These are phyloP conservation scores for Sphagnum magellanicum DNA, from an alignment of 228 moss, liverwort and hornwort species.

Conservation along the genomic window DNA sequence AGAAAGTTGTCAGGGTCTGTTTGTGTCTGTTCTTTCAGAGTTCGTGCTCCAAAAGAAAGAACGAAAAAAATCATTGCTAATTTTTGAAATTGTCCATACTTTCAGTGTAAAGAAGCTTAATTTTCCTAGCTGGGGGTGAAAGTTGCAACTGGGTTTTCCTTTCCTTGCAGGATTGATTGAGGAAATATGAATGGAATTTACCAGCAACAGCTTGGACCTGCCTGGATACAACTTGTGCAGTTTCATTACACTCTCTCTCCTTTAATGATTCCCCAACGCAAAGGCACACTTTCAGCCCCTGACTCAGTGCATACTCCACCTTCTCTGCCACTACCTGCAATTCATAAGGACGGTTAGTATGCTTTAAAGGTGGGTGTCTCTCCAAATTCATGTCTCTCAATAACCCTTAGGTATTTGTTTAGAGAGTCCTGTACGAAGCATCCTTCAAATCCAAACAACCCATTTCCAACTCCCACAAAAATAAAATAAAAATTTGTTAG, in stretches of 20 bases:
- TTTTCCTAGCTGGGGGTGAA: too few relatives aligned
- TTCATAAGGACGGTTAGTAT: neutral
- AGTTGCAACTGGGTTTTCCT: too few relatives aligned
- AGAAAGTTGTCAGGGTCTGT: too few relatives aligned
- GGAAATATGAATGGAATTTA: neutral
- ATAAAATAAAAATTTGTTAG: neutral
- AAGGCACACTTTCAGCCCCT: constrained; percentile 49
- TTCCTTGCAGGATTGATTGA: too few relatives aligned
- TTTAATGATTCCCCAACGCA: constrained; percentile 51
- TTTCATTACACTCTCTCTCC: constrained; percentile 41
- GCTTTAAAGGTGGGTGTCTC: neutral
- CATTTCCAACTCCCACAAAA: neutral
- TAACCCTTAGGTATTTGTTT: too few relatives aligned
- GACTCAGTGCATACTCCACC: constrained; percentile 36
- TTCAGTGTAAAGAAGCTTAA: too few relatives aligned
- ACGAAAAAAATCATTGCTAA: too few relatives aligned
- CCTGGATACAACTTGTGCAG: constrained; percentile 28
- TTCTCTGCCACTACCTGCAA: constrained; percentile 50
- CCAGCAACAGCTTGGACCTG: constrained; percentile 49
- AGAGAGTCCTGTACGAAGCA: too few relatives aligned
- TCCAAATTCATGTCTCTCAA: neutral
- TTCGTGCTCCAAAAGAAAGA: too few relatives aligned
- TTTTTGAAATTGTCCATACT: too few relatives aligned
- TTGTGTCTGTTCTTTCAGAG: too few relatives aligned
- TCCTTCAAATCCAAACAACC: too few relatives aligned